A percentile compares a stretch with the other conserved stretches of the same genome.
Conservation (phyloP, 768 basidiomycete genomes). For the Lactifluus hygrophoroides region DNA sequence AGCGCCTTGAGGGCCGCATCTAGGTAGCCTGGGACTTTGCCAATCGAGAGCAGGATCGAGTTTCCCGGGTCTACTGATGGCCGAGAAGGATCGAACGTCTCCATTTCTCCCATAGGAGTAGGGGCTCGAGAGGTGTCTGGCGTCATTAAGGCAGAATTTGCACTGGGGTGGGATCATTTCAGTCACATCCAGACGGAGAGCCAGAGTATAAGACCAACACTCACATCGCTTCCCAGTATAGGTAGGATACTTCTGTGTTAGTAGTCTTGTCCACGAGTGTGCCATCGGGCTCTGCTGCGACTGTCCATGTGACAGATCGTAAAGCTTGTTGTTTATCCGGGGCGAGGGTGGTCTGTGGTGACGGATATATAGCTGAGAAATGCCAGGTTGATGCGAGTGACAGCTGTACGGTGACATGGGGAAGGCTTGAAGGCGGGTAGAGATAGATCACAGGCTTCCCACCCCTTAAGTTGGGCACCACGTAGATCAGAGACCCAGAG, state of each 20-base stretch:
- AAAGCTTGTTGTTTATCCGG: not conserved
- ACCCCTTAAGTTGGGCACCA: too few relatives aligned
- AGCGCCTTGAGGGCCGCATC: conserved; percentile 28
- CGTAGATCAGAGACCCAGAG: too few relatives aligned
- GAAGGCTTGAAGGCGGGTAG: not conserved
- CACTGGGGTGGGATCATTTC: conserved; percentile 1
- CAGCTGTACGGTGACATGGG: conserved; percentile 2
- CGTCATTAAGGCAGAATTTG: not conserved
- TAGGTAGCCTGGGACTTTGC: conserved; percentile 30
- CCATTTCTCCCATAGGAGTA: not conserved
- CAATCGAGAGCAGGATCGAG: conserved; percentile 24
- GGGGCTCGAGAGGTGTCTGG: not conserved
- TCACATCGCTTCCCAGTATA: conserved; percentile 10
- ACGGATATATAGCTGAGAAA: conserved; percentile 5
- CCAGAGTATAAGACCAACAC: too few relatives aligned
- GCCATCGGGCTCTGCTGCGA: conserved; percentile 7
- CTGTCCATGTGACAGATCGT: not conserved
- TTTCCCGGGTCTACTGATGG: not conserved
- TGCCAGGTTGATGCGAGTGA: not conserved
- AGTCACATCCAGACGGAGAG: not conserved
- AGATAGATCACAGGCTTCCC: conserved; percentile 2
- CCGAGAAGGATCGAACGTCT: conserved; percentile 6
- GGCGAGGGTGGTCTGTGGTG: not conserved
- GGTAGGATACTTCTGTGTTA: conserved; percentile 2
- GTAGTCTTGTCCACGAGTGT: conserved; percentile 1